Conservation (phyloP, 108 stramenopile genomes). For the Skeletonema marinoi region DNA sequence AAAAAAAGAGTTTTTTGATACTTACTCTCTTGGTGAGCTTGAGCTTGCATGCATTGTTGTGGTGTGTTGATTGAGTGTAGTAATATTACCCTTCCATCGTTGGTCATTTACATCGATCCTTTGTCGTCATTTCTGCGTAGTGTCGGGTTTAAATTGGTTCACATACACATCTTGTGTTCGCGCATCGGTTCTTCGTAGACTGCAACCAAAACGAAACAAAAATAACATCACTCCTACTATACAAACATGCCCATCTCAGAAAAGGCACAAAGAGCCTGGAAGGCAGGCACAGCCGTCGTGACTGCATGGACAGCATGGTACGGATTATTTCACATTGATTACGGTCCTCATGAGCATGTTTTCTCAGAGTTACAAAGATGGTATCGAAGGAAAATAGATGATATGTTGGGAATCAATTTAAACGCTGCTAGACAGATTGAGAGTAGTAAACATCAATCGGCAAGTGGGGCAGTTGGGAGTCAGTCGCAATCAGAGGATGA, state of each 20-base stretch:
- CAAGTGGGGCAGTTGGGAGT: background rate
- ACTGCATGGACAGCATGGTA: conserved; percentile 45
- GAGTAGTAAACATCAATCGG: background rate
- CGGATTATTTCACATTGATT: conserved; percentile 45
- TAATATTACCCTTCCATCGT: too few relatives aligned
- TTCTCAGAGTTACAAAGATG: conserved; percentile 47
- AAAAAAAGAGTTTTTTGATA: too few relatives aligned
- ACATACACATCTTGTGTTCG: too few relatives aligned
- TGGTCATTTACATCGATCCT: too few relatives aligned
- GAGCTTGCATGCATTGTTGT: too few relatives aligned
- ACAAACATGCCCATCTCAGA: conserved; percentile 42
- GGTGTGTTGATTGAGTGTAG: too few relatives aligned
- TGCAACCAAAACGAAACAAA: background rate
- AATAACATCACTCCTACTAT: background rate
- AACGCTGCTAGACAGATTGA: conserved; percentile 18
- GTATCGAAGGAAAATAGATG: conserved; percentile 44
- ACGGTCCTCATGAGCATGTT: conserved; percentile 40
- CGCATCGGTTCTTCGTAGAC: too few relatives aligned
- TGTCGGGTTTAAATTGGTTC: too few relatives aligned
- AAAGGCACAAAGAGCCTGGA: conserved; percentile 48
- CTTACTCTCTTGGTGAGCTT: too few relatives aligned
- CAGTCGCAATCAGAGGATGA: background rate
- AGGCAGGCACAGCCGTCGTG: conserved; percentile 41
- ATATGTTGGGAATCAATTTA: conserved; percentile 35
- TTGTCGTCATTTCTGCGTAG: too few relatives aligned